These are phyloP conservation scores for Cucumis hystrix DNA, from an alignment of 306 rosid genomes.

Conservation along the genomic window DNA sequence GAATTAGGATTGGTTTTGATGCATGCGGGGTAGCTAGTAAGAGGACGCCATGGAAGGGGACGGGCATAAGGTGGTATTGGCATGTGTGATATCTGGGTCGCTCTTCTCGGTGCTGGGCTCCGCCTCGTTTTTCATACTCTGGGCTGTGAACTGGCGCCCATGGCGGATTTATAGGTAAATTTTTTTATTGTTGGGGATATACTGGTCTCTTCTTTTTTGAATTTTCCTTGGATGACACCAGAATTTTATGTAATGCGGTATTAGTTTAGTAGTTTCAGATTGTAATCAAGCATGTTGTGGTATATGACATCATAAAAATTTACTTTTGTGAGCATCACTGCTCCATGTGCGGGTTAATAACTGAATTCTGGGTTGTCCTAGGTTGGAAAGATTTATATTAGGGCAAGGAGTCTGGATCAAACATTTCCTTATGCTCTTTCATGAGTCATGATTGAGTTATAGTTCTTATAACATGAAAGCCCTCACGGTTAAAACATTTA, in stretches of 20 bases:
- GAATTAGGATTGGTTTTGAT: slow-evolving; percentile 23
- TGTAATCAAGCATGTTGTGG: not conserved
- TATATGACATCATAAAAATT: not conserved
- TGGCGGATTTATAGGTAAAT: slow-evolving; percentile 95
- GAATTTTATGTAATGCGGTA: not conserved
- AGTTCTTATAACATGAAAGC: not conserved
- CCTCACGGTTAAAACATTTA: not conserved
- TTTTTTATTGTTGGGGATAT: not conserved
- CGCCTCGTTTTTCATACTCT: slow-evolving; percentile 70
- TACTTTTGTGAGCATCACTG: not conserved
- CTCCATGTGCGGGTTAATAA: not conserved
- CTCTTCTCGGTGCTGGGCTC: slow-evolving; percentile 71
- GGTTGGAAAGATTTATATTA: not conserved
- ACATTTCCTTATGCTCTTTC: not conserved
- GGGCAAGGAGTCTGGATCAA: not conserved
- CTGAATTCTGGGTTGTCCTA: not conserved
- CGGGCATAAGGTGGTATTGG: slow-evolving; percentile 53
- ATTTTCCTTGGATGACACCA: not conserved
- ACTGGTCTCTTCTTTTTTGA: not conserved
- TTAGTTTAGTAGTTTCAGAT: not conserved
- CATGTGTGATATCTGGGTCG: slow-evolving; percentile 75
- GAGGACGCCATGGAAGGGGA: slow-evolving; percentile 67
- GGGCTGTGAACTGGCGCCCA: slow-evolving; percentile 99
- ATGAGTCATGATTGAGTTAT: not conserved
- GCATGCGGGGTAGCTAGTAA: slow-evolving; percentile 44